Base-by-base conservation (phyloP, 169 alveolate species). In the Plasmodium billcollinsi region DNA sequence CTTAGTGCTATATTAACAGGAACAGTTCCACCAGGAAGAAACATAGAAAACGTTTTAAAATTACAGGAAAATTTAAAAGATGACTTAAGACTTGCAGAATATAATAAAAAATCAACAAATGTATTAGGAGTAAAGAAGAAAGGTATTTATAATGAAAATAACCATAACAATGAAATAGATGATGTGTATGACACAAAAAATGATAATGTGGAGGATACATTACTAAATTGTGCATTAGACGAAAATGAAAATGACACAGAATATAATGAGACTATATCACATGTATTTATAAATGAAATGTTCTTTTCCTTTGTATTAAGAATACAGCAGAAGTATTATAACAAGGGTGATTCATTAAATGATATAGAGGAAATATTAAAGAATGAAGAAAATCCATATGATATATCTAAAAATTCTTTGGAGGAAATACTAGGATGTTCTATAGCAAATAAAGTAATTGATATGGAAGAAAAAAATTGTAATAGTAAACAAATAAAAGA, bases 241-340 rank as follows among this genome's bases (percentile, higher is more conserved):
- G 70, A 70, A 3, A 20, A 83, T 49, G 88, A 63, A 45, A 39
- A 70, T 47, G 88, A 70, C 47, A 58, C 50, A n/a, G 73, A 70
- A 49, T 72, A 86, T 49, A 63, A 59, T 86, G 88, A 70, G 26
- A 71, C 65, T 45, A 59, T 86, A 86, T 86, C 92, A 33, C 92
- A 86, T 58, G 88, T 86, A 7, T 86, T 86, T 74, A 86, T 86
- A 72, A 86, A 86, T 15, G 92, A 86, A 71, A 86, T 86, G 92
- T 86, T 86, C 26, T 86, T 65, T 45, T 71, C 88, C 1, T 86
- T 86, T 43, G 24, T 86, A 50, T 59, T 70, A 14, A 24, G 72
- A 49, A 59, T 86, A 47, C 92, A 86, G 49, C 92, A 72, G 58
- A 65, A 66, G 47, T 39, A 39, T 39, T 5, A 66, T 39, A 18